Conservation (phyloP, 1,284 basidiomycete genomes). For the Sporisorium scitamineum region DNA sequence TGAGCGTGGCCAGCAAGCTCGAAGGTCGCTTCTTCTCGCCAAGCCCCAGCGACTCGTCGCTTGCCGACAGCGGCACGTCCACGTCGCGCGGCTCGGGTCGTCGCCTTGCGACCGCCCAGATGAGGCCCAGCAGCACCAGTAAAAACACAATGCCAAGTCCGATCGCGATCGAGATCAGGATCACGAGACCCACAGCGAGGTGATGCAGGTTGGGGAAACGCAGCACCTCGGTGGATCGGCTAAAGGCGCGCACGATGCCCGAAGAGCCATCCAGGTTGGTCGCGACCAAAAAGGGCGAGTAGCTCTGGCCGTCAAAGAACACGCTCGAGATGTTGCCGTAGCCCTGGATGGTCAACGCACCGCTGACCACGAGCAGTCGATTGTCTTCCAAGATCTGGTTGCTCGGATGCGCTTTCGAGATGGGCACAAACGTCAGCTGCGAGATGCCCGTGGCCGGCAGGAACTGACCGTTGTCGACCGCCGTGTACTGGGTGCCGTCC, state of each 20-base stretch:
- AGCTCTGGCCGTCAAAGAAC: constrained; percentile 84
- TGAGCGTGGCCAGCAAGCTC: constrained; percentile 63
- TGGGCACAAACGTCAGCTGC: constrained; percentile 89
- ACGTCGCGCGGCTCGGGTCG: constrained; percentile 44
- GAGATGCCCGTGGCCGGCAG: constrained; percentile 78
- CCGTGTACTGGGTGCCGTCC: constrained; percentile 52
- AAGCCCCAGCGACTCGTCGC: constrained; percentile 54
- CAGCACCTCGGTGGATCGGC: constrained; percentile 74
- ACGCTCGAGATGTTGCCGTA: constrained; percentile 79
- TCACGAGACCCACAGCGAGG: constrained; percentile 88
- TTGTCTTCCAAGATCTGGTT: constrained; percentile 83
- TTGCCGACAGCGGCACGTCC: constrained; percentile 48
- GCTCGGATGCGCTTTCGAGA: constrained; percentile 76
- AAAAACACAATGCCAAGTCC: constrained; percentile 94
- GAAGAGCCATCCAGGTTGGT: constrained; percentile 77
- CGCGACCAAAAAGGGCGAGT: constrained; percentile 86
- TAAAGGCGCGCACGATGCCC: constrained; percentile 80
- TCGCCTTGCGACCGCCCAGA: constrained; percentile 87
- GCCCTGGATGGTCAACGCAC: constrained; percentile 75
- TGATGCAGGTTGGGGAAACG: constrained; percentile 61
- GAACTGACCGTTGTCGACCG: constrained; percentile 46
- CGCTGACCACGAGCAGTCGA: constrained; percentile 90
- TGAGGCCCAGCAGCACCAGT: constrained; percentile 84
- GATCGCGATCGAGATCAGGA: constrained; percentile 96
- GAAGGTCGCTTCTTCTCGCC: constrained; percentile 61